Evolutionary conservation across 2,329 filamentous ascomycete genomes (phyloP), one percentile per base, ranked within the genome.

Genomic region (Lachnum nothofagi): DNA sequence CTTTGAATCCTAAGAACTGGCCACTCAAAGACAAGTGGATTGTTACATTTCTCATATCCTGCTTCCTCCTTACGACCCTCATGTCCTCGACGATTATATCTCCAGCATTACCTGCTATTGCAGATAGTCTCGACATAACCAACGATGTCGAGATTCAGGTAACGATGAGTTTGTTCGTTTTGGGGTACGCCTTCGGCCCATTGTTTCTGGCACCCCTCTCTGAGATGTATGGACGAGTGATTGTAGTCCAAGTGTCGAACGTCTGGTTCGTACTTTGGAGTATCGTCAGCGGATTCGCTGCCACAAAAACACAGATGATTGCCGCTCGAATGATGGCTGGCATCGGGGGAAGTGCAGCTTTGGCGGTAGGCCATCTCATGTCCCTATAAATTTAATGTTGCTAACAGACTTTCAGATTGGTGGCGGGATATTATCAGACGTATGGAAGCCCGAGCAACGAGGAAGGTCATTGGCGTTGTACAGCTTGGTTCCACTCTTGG

Each of bases 151-250:
- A 22, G 25, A 22, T 48, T 27, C 69, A 77, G 47, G 67, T 80
- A 0, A 71, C 73, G 20, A 74, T 24, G 63, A 74, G 22, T 70
- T 70, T 14, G n/a, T 71, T 68, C 3, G 71, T 74, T 14, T 59
- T 73, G 7, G 71, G 70, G 5, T 73, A 69, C 49, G 70, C 71
- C n/a, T 69, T 68, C n/a, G 71, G 71, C 0, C 71, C 71, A 4
- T 24, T 56, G 14, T 40, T 86, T 2, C 85, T 82, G 79, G 83
- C 82, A 3, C 82, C 82, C 0, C 63, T 73, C 6, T 72, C 73
- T 0, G 74, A 77, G 46, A 58, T 75, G 0, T 75, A 71, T 44
- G 74, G 74, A 0, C 59, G 75, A 0, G 54, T 65, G 40, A 50
- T 51, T 0, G 57, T 76, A 9, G 53, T 73, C 2, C 70, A 74